Evolutionary conservation across 306 rosid genomes (phyloP).

Genomic region (Hylodesmum podocarpum): DNA sequence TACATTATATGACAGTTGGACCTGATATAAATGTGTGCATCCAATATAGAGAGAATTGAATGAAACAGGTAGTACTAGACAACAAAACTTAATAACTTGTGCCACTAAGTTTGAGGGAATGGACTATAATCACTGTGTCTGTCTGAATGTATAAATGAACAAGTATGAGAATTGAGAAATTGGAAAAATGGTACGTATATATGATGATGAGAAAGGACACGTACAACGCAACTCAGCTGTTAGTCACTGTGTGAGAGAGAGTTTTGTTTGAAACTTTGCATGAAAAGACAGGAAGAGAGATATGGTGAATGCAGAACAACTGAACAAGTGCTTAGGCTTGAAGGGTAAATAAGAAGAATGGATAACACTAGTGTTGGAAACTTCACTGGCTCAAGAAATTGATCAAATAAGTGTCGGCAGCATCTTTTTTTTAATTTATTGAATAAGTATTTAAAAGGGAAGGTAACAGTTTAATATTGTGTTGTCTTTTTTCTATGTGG

Average conservation of each 20-base stretch:
- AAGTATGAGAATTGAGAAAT: neutral
- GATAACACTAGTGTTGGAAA: slow-evolving; percentile 16
- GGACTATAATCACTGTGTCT: neutral
- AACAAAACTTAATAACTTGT: slow-evolving; percentile 21
- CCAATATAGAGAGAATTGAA: neutral
- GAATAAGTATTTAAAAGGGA: neutral
- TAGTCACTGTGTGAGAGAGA: neutral
- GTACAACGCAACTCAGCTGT: neutral
- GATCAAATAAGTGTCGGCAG: slow-evolving; percentile 64
- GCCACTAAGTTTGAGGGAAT: neutral
- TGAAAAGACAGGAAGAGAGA: slow-evolving; percentile 23
- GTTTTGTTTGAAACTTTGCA: neutral
- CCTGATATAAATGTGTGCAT: neutral
- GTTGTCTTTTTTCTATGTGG: slow-evolving; percentile 20
- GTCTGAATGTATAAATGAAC: neutral
- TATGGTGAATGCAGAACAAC: slow-evolving; percentile 15
- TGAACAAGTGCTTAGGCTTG: neutral
- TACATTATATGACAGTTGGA: neutral
- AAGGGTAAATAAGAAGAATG: slow-evolving; percentile 10
- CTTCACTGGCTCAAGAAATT: slow-evolving; percentile 18
- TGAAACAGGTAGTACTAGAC: neutral
- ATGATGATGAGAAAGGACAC: neutral
- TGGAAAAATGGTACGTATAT: neutral
- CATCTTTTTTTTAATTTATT: neutral
- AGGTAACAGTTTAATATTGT: neutral